phyloP scores from a whole-genome alignment of 1,284 basidiomycete genomes.

The Tilletia walkeri region DNA sequence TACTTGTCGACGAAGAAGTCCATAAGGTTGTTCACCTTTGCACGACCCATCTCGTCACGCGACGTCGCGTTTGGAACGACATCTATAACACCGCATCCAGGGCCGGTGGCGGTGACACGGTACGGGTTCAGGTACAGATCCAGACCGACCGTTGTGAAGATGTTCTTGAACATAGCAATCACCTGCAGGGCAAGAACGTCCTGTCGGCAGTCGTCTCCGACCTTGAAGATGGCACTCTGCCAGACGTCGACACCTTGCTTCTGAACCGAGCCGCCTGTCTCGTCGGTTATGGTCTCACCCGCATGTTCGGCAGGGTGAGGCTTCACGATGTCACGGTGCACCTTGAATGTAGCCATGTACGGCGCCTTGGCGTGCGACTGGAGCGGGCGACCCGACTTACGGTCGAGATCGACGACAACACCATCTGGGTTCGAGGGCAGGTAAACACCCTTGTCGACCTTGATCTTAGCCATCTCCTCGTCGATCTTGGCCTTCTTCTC shows the following conservation, averaged over 20 bases:
- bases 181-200: conserved; percentile 93
- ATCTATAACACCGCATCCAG: conserved; percentile 98
- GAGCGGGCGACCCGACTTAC: conserved; percentile 89
- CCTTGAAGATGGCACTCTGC: conserved; percentile 99
- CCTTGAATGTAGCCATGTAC: conserved; percentile 99
- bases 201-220: conserved; percentile 98
- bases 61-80: conserved; percentile 98
- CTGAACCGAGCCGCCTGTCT: conserved; percentile 24
- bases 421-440: conserved; percentile 97
- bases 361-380: conserved; percentile 99
- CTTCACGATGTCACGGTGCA: conserved; percentile 57
- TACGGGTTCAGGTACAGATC: conserved; percentile 93
- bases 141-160: conserved; percentile 81
- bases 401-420: conserved; percentile 90
- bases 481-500: conserved; percentile 99
- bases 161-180: conserved; percentile 99
- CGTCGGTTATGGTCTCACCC: conserved; percentile 56
- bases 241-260: conserved; percentile 66
- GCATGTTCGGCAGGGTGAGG: conserved; percentile 20
- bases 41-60: conserved; percentile 97
- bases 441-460: conserved; percentile 89
- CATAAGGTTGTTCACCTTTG: conserved; percentile 92
- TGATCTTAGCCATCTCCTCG: conserved; percentile 97
- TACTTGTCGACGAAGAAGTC: conserved; percentile 95
- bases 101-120: conserved; percentile 92